phyloP scores from a whole-genome alignment of 768 basidiomycete genomes.

The Russula ochroleuca region DNA sequence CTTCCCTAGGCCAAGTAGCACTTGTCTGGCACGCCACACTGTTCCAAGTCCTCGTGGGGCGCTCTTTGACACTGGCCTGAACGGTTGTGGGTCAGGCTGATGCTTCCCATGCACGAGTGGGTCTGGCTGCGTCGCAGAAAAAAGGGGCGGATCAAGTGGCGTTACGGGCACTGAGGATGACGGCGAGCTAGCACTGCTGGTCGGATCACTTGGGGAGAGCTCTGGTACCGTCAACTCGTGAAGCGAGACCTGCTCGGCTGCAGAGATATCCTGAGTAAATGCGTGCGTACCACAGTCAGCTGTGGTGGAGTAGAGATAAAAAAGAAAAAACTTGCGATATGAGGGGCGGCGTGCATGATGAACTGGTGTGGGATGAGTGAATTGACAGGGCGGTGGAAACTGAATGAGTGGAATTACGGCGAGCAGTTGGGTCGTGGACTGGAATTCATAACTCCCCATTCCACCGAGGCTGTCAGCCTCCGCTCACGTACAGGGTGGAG shows the following conservation, averaged over 20 bases:
- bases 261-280: conserved; percentile 7
- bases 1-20: conserved; percentile 12
- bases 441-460: conserved; percentile 4
- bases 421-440: background rate
- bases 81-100: conserved; percentile 18
- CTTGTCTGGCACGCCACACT: conserved; percentile 20
- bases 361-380: background rate
- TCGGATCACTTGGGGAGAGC: conserved; percentile 18
- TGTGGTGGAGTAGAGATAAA: too few species aligned
- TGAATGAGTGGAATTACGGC: background rate
- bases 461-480: background rate
- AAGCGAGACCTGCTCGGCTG: conserved; percentile 25
- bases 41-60: background rate
- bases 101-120: conserved; percentile 19
- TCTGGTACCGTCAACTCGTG: conserved; percentile 10
- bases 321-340: conserved; percentile 8
- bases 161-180: conserved; percentile 15
- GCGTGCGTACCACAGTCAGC: background rate
- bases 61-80: conserved; percentile 7
- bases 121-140: background rate
- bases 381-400: too few species aligned
- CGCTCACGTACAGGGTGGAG: too few species aligned
- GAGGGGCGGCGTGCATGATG: conserved; percentile 17
- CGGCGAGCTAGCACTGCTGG: conserved; percentile 14
- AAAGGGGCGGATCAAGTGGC: conserved; percentile 8